phyloP scores from a whole-genome alignment of 352 stramenopile genomes.

The Pythium folliculosum region DNA sequence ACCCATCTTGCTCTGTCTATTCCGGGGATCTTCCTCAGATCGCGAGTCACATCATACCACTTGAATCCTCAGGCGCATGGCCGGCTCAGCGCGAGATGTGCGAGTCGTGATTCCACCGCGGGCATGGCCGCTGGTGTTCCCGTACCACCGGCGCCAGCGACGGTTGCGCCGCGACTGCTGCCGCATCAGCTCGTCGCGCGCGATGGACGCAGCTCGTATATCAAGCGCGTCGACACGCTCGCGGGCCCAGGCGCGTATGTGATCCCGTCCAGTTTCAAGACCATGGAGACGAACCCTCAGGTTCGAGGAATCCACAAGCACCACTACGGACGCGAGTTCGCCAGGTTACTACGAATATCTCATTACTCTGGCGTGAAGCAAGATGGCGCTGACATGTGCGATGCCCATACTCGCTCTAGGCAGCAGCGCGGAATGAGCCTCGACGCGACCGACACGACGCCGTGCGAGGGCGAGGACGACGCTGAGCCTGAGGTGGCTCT shows the following conservation, averaged over 20 bases:
- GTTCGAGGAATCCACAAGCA: slow-evolving; percentile 50
- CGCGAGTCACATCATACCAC: slow-evolving; percentile 9
- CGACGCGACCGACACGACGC: background rate
- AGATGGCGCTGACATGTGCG: too few species aligned
- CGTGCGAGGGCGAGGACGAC: slow-evolving; percentile 7
- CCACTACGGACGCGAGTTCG: slow-evolving; percentile 60
- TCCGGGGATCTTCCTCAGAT: slow-evolving; percentile 26
- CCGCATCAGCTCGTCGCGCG: slow-evolving; percentile 33
- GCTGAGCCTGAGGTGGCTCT: background rate
- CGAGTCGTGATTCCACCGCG: background rate
- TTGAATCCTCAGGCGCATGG: background rate
- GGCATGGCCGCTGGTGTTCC: background rate
- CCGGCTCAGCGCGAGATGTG: background rate
- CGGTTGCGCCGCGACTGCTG: slow-evolving; percentile 16
- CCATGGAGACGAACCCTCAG: slow-evolving; percentile 34
- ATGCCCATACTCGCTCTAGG: slow-evolving; percentile 1
- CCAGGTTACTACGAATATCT: slow-evolving; percentile 30
- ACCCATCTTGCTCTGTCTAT: slow-evolving; percentile 16
- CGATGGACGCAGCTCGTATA: slow-evolving; percentile 46
- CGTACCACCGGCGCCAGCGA: slow-evolving; percentile 4
- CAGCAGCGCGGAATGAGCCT: slow-evolving; percentile 1
- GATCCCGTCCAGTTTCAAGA: slow-evolving; percentile 60
- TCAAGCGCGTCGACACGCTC: slow-evolving; percentile 48
- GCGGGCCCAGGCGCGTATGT: slow-evolving; percentile 54
- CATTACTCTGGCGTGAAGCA: background rate